Base-by-base conservation (phyloP, 306 rosid genomes). In the Canavalia ensiformis region DNA sequence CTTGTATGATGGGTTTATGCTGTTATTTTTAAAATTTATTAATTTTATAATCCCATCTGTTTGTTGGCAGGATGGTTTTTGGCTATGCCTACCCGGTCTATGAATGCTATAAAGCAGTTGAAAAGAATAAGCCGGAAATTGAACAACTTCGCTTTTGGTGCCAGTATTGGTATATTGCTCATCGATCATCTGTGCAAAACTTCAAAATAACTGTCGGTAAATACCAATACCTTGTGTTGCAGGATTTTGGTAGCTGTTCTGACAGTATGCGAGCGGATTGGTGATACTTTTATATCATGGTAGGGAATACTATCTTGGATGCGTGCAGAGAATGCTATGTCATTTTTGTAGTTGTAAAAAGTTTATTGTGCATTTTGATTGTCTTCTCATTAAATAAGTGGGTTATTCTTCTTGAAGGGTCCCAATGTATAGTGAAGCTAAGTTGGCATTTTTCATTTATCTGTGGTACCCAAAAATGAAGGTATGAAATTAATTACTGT, bases 11-110 rank as follows among this genome's bases (percentile, higher is more conserved):
- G 57, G 44, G 47, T 44, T 76, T 66, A 0, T 31, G 42, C 56
- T 41, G 18, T 76, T 42, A 29, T 68, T 33, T 9, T 84, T 44
- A 42, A 78, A 68, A 2, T 67, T 77, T 44, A 7, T 29, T 25
- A 50, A 59, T 59, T 51, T 25, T 1, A n/a, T 12, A 2, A 52
- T 70, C 63, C 39, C 5, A 39, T 74, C 37, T 34, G 39, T 76
- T 82, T 81, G 58, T 71, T 82, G 72, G 82, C 91, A 92, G 98
- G 74, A 88, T 94, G 98, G 81, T 85, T 84, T 86, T 94, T 85
- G 97, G 97, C 13, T 95, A 92, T 91, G 97, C 95, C 34, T 95
- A 90, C 83, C 98, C 97, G 60, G 98, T 97, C 58, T 95, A 95
- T 50, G 97, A 92, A 88, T 95, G 97, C 86, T 95, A 89, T 81